Conservation (phyloP, 2,329 filamentous ascomycete species). For the Davidsoniella virescens region DNA sequence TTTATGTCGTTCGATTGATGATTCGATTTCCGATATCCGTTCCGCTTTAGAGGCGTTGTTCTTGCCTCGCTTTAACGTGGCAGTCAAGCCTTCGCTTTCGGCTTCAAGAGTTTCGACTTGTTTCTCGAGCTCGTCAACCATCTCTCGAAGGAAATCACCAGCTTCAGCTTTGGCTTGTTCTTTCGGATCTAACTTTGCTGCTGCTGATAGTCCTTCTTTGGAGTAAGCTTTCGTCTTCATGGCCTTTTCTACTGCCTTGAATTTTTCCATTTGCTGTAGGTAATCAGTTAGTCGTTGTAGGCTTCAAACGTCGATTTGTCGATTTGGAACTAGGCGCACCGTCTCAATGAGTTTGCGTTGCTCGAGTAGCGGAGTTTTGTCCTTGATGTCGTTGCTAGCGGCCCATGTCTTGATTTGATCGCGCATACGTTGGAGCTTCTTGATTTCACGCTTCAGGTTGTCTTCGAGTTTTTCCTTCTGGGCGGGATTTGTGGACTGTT, state of each 20-base stretch:
- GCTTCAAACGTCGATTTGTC: conserved; percentile 11
- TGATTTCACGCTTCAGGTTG: conserved; percentile 96
- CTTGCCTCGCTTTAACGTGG: conserved; percentile 89
- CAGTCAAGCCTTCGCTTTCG: conserved; percentile 72
- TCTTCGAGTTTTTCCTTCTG: conserved; percentile 98
- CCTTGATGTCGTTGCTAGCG: conserved; percentile 96
- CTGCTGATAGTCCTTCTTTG: conserved; percentile 86
- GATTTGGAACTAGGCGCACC: conserved; percentile 35
- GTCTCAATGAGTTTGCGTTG: conserved; percentile 95
- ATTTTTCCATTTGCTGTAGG: conserved; percentile 89
- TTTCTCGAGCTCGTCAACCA: conserved; percentile 83
- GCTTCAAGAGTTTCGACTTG: conserved; percentile 89
- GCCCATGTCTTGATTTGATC: conserved; percentile 99
- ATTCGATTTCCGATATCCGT: conserved; percentile 72
- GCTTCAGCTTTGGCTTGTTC: conserved; percentile 87
- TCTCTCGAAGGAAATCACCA: conserved; percentile 67
- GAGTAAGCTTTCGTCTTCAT: conserved; percentile 99
- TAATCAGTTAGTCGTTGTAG: conserved; percentile 13
- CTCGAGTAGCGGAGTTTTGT: conserved; percentile 89
- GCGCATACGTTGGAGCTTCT: conserved; percentile 92
- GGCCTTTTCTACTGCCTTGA: conserved; percentile 99
- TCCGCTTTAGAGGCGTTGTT: conserved; percentile 70
- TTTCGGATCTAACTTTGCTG: conserved; percentile 88
- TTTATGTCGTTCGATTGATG: conserved; percentile 78
- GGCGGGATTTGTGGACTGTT: conserved; percentile 75